Percentiles rank a stretch among this genome's conserved stretches.
phyloP scores from a whole-genome alignment of 2,329 filamentous ascomycete genomes.

The Fusarium tanahbumbuense region DNA sequence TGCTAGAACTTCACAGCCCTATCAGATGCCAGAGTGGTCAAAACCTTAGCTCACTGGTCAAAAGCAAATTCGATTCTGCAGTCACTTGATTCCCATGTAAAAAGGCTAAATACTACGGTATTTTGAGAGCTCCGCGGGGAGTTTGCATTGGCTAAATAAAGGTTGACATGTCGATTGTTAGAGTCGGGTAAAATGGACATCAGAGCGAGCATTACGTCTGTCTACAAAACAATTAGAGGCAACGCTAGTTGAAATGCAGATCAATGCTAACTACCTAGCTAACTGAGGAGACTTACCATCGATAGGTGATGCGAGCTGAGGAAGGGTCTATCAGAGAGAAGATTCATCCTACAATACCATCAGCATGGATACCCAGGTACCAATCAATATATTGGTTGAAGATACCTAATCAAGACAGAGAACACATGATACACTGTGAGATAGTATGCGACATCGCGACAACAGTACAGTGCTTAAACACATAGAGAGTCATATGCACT shows the following conservation, averaged over 20 bases:
- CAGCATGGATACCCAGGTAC: neutral
- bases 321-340: neutral
- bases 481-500: neutral
- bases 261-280: neutral
- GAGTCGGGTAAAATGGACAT: neutral
- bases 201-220: neutral
- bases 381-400: neutral
- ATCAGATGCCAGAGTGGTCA: constrained; percentile 13
- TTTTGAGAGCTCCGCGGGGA: neutral
- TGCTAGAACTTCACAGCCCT: constrained; percentile 19
- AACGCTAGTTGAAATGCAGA: neutral
- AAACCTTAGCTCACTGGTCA: neutral
- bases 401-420: neutral
- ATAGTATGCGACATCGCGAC: fast-evolving
- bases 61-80: neutral
- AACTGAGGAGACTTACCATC: neutral
- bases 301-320: neutral
- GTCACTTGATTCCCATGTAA: neutral
- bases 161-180: neutral
- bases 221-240: neutral
- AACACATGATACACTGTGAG: constrained; percentile 19
- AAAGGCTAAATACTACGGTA: neutral
- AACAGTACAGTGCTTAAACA: neutral
- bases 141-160: neutral
- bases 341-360: neutral